Evolutionary conservation across 129 eudicot genomes (phyloP).

Genomic region (Silybum marianum): DNA sequence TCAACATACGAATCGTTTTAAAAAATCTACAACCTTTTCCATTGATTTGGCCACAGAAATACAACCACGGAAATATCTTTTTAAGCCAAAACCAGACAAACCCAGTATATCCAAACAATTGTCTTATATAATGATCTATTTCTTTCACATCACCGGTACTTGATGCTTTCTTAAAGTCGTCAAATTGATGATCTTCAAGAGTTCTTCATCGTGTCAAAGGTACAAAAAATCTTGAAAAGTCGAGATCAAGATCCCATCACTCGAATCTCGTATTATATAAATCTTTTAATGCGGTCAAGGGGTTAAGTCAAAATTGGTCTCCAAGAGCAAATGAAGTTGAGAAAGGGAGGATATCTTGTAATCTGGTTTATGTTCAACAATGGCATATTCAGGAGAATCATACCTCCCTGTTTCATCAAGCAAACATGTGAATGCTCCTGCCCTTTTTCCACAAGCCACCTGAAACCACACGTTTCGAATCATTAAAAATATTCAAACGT

Average conservation of each 20-base stretch:
- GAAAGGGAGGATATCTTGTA: conserved; percentile 87
- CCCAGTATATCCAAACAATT: neutral
- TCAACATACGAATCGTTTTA: conserved; percentile 14
- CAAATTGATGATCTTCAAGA: neutral
- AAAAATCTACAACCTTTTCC: conserved; percentile 11
- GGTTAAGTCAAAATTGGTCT: conserved; percentile 63
- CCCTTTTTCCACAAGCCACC: conserved; percentile 98
- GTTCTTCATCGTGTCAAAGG: neutral
- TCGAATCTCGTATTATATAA: neutral
- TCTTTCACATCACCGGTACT: conserved; percentile 4
- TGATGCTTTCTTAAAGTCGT: neutral
- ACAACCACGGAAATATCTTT: neutral
- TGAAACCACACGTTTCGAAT: conserved; percentile 32
- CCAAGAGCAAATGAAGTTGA: conserved; percentile 60
- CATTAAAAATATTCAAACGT: neutral
- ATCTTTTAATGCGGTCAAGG: conserved; percentile 33
- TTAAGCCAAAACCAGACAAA: neutral
- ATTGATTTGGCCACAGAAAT: conserved; percentile 1
- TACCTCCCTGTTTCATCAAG: conserved; percentile 98
- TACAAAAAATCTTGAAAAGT: conserved; percentile 2
- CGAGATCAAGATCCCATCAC: neutral
- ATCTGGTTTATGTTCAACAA: conserved; percentile 81
- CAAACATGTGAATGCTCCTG: conserved; percentile 88
- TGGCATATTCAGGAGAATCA: conserved; percentile 66
- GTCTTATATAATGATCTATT: too few species aligned